Base-by-base conservation (phyloP, 176 grass and related monocot genomes). In the Hyparrhenia diplandra region DNA sequence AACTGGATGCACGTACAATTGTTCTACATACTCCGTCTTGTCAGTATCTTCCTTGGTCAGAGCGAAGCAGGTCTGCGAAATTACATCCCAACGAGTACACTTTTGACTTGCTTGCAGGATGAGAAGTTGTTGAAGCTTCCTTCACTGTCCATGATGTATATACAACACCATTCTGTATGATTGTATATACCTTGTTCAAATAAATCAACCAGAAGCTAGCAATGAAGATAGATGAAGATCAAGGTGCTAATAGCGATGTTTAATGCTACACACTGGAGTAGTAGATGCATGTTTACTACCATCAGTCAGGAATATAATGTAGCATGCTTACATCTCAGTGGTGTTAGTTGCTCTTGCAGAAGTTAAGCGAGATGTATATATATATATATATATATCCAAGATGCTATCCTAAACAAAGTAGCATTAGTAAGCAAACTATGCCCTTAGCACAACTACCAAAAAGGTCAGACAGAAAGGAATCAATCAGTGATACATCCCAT, bases 81-180 rank as follows among this genome's bases (percentile, higher is more conserved):
- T 85, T 85, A 85, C 78, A 77, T 12, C n/a, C 20, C 25, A 35
- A 60, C 45, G 79, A 54, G 74, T 83, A 90, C 83, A 40, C 88
- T 90, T 82, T 90, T 82, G 88, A 90, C 83, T 39, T 82, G 76
- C 59, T 31, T 82, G 76, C 59, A 58, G 58, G 75, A 82, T 73
- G 79, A 61, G 37, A 85, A 89, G 88, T 85, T 77, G 87, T 85
- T 89, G 77, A 36, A 89, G 78, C 83, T 76, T 83, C 65, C 79
- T 82, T 85, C 43, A 66, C 31, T 72, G 58, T 17, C 20, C 34
- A 65, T 31, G 60, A 80, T 67, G 59, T 55, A 49, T 73, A 39
- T 84, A 69, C 54, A 36, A 75, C 24, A 82, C 13, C 54, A 55
- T 13, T 41, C 42, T 79, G 64, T 24, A 30, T n/a, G 13, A 49